Conservation (phyloP, 73 alveolate species). For the Blepharisma japonicum region DNA sequence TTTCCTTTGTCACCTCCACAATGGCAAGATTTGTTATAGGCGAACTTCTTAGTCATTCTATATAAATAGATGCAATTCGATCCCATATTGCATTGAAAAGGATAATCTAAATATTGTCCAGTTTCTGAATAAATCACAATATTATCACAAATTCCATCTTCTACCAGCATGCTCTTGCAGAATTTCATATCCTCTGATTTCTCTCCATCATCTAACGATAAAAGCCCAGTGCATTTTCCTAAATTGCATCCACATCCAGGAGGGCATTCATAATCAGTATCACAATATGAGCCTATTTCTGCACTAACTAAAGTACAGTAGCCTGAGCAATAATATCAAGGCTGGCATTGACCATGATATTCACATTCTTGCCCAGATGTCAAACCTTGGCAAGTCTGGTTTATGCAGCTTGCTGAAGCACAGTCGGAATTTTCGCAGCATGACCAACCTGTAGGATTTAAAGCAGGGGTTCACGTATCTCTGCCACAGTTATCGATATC, state of each 20-base stretch:
- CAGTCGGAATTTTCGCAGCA: no score
- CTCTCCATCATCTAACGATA: slow-evolving; percentile 12
- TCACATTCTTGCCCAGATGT: no score
- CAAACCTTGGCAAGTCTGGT: no score
- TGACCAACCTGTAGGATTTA: no score
- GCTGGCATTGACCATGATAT: no score
- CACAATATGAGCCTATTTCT: slow-evolving; percentile 1
- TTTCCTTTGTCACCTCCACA: no score
- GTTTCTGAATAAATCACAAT: neutral
- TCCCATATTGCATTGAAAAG: slow-evolving; percentile 17
- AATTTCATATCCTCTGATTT: neutral
- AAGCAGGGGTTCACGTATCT: no score
- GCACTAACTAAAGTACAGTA: no score
- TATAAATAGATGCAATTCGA: neutral
- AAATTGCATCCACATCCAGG: slow-evolving; percentile 6
- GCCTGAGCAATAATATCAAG: no score
- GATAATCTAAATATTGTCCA: neutral
- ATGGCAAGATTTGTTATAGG: no score
- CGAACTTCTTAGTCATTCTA: neutral
- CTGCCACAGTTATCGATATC: no score
- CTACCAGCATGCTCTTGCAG: neutral
- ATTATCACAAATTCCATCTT: neutral
- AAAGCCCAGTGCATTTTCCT: neutral
- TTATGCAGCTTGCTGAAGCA: no score
- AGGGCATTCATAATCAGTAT: slow-evolving; percentile 24